Base-by-base conservation (phyloP, 768 basidiomycete genomes). In the Pulveroboletus ravenelii region DNA sequence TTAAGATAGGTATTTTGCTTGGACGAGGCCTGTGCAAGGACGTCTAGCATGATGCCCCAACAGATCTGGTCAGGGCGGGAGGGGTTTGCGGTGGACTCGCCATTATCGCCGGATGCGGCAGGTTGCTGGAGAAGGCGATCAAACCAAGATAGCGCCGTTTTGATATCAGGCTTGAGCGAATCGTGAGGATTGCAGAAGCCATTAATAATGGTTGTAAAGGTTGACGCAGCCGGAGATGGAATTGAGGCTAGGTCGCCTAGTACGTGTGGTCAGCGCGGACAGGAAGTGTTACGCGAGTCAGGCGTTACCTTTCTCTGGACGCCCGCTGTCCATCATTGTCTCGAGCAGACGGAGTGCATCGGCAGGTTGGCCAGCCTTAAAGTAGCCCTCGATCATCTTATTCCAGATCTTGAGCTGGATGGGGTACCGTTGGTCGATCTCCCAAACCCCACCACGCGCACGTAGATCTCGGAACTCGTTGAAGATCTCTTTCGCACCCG, bases 341-440 rank as follows among this genome's bases (percentile, higher is more conserved):
- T 87, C 82, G 37, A 93, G 69, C 3, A 93, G 65, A 20, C 66
- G 79, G 10, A 92, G 60, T 9, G 83, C 91, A 40, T 77, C 78
- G 18, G 79, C 80, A 0, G 85, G 76, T 45, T 81, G 68, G 1
- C 82, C 82, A 35, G 72, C 77, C 35, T 72, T 75, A 73, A 93
- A 85, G 65, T 88, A 85, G 0, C 82, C 77, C 42, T 81, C 75
- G 32, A 93, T 81, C 84, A 91, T 89, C 58, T 78, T 72, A 56
- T 89, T 87, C 81, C 81, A 92, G 2, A 84, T 70, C 35, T 72
- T 62, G 40, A 85, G 68, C 45, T 77, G 74, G 18, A 70, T 67
- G 29, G 66, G 62, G 29, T 47, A 51, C 42, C 50, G 41, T 23
- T 54, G 45, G 10, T 52, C 66, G 48, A 64, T 60, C 39, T 47